phyloP scores from a whole-genome alignment of 169 alveolate genomes.

The Plasmodium malariae region DNA sequence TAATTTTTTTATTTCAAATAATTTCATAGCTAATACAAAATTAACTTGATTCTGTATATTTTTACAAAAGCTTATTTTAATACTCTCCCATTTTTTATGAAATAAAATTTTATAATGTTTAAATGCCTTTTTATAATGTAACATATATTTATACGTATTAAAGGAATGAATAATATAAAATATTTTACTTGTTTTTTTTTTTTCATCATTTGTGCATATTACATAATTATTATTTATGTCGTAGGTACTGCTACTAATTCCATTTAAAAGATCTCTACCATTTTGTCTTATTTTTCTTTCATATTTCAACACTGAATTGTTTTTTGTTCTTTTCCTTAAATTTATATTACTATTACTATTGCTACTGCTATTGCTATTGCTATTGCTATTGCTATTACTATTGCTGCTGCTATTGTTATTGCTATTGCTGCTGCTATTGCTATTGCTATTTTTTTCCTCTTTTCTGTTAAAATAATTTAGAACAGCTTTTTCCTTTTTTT shows the following conservation, averaged over 20 bases:
- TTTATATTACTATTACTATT: too few species aligned
- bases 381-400: too few species aligned
- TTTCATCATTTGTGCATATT: slow-evolving; percentile 16
- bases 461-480: not conserved
- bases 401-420: too few species aligned
- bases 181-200: slow-evolving; percentile 21
- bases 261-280: not conserved
- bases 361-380: too few species aligned
- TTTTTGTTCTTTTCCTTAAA: too few species aligned
- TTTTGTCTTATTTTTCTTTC: not conserved
- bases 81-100: slow-evolving; percentile 48
- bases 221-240: too few species aligned
- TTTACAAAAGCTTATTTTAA: slow-evolving; percentile 45
- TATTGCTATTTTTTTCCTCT: not conserved
- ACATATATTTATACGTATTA: slow-evolving; percentile 36
- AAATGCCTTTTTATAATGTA: slow-evolving; percentile 50
- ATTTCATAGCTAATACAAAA: slow-evolving; percentile 70
- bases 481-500: slow-evolving; percentile 10
- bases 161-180: slow-evolving; percentile 48
- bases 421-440: not conserved
- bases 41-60: slow-evolving; percentile 37
- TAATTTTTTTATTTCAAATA: slow-evolving; percentile 55
- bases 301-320: too few species aligned
- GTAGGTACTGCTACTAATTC: not conserved
- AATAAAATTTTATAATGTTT: slow-evolving; percentile 41